Conservation (phyloP, 352 stramenopile genomes). For the Phytophthora fragariae region DNA sequence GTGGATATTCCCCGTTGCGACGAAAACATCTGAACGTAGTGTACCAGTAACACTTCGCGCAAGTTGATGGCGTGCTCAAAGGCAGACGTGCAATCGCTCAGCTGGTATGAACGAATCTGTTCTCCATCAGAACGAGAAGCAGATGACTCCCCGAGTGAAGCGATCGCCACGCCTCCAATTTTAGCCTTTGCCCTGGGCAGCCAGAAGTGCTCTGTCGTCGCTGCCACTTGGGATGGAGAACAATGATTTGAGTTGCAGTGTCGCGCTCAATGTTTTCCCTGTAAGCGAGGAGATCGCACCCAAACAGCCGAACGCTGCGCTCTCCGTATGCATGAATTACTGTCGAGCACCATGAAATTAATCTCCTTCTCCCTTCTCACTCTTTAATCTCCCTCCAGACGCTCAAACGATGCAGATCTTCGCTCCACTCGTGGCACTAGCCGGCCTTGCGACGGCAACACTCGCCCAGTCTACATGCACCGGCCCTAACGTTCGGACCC, state of each 20-base stretch:
- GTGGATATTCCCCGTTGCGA: no score
- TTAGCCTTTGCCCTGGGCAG: neutral
- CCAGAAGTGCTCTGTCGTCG: slow-evolving; percentile 20
- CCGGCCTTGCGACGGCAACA: neutral
- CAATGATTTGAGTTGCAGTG: slow-evolving; percentile 20
- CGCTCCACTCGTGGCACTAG: neutral
- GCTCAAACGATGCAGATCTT: neutral
- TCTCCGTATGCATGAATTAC: neutral
- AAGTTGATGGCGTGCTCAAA: neutral
- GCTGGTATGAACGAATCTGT: neutral
- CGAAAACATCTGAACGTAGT: no score
- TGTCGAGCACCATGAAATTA: slow-evolving; percentile 6
- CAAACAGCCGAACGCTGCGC: neutral
- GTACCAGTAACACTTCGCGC: no score
- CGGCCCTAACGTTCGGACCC: neutral
- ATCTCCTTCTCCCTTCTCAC: neutral
- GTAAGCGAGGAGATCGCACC: neutral
- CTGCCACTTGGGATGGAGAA: slow-evolving; percentile 27
- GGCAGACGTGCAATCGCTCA: slow-evolving; percentile 2
- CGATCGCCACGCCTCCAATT: neutral
- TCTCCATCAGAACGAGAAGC: neutral
- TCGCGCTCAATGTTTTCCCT: neutral
- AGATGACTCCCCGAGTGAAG: neutral
- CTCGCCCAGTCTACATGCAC: neutral
- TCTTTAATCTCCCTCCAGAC: neutral